Conservation (phyloP, 176 grass and related monocot species). For the Triticum timopheevii region DNA sequence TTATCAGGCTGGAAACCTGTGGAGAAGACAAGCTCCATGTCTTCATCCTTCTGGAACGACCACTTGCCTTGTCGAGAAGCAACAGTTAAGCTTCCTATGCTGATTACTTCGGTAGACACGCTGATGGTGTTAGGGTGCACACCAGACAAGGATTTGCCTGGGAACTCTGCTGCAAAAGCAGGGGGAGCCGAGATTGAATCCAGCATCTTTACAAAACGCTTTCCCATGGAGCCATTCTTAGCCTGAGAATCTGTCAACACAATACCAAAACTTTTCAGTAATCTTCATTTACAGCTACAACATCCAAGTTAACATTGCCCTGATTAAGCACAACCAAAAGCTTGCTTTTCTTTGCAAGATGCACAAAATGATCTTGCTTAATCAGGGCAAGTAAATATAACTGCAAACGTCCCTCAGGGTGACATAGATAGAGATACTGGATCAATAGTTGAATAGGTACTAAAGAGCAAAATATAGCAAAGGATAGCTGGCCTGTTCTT, state of each 20-base stretch:
- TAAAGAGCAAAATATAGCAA: conserved; percentile 14
- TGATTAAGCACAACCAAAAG: conserved; percentile 36
- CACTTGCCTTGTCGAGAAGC: conserved; percentile 38
- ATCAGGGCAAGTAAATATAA: conserved; percentile 42
- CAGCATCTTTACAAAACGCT: conserved; percentile 63
- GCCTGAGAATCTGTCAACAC: conserved; percentile 43
- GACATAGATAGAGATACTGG: conserved; percentile 8
- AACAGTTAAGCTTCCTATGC: conserved; percentile 44
- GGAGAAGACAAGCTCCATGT: conserved; percentile 47
- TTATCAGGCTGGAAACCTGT: conserved; percentile 46
- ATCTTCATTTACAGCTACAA: conserved; percentile 19
- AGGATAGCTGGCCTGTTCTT: conserved; percentile 15
- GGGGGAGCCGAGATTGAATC: conserved; percentile 76
- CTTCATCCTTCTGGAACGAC: conserved; percentile 46
- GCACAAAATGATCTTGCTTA: conserved; percentile 29
- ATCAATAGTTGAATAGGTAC: not conserved
- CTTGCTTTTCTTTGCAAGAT: conserved; percentile 16
- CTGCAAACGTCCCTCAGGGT: conserved; percentile 1
- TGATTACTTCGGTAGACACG: conserved; percentile 60
- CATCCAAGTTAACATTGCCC: conserved; percentile 16
- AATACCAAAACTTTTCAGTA: conserved; percentile 34
- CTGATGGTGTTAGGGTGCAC: conserved; percentile 39
- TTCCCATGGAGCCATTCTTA: conserved; percentile 23
- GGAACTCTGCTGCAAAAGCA: conserved; percentile 77
- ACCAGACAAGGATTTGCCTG: conserved; percentile 40